Evolutionary conservation across 352 stramenopile genomes (phyloP).

Genomic region (Globisporangium recalcitrans): DNA sequence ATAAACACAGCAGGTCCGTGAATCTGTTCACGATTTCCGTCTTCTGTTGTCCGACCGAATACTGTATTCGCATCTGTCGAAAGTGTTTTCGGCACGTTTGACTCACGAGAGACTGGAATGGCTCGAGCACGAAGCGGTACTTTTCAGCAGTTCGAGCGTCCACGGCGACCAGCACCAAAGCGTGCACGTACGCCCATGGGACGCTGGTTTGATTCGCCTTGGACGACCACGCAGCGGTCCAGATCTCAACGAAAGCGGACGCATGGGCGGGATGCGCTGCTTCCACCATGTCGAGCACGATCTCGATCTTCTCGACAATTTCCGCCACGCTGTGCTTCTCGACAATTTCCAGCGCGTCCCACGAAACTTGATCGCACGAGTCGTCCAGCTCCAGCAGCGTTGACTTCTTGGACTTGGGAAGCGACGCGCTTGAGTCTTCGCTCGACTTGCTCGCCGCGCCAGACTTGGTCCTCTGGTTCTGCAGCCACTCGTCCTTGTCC

Average conservation of each 20-base stretch:
- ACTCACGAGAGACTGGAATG: constrained; percentile 16
- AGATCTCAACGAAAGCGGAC: constrained; percentile 40
- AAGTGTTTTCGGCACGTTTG: constrained; percentile 8
- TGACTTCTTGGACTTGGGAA: not conserved
- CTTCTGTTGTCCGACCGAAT: not conserved
- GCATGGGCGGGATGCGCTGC: constrained; percentile 5
- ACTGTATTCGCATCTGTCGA: not conserved
- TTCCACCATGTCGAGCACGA: constrained; percentile 17
- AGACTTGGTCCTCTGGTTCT: constrained; percentile 17
- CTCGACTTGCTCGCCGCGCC: not conserved
- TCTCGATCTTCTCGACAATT: constrained; percentile 19
- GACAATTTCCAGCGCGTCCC: constrained; percentile 8
- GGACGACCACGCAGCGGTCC: constrained; percentile 39
- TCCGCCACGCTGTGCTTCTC: constrained; percentile 23
- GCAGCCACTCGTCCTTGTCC: constrained; percentile 21
- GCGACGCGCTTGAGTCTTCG: not conserved
- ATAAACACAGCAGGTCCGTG: not conserved
- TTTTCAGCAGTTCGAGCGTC: constrained; percentile 6
- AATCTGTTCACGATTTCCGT: not conserved
- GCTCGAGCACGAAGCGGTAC: constrained; percentile 12
- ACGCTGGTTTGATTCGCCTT: constrained; percentile 16
- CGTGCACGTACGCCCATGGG: constrained; percentile 43
- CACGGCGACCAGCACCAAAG: constrained; percentile 17
- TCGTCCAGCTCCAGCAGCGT: not conserved
- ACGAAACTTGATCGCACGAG: constrained; percentile 2